Evolutionary conservation across 768 basidiomycete species (phyloP).

Genomic region (Collybia nuda): DNA sequence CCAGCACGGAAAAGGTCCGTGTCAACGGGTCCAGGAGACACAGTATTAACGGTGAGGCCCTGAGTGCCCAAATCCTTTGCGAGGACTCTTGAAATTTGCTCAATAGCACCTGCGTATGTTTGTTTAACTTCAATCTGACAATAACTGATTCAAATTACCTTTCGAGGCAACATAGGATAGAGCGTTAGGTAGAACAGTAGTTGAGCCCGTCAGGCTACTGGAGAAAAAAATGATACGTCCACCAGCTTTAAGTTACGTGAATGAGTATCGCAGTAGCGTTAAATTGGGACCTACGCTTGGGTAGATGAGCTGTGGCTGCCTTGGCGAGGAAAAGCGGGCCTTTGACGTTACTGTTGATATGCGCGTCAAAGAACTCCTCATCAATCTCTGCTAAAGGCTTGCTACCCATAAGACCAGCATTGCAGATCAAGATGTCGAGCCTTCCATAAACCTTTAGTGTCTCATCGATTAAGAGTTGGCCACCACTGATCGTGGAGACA

Average conservation of each 20-base stretch:
- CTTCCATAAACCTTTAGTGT: slow-evolving; percentile 48
- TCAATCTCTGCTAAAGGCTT: slow-evolving; percentile 48
- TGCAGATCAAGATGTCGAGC: slow-evolving; percentile 59
- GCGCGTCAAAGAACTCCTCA: slow-evolving; percentile 50
- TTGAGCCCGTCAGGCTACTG: slow-evolving; percentile 43
- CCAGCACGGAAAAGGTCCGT: slow-evolving; percentile 57
- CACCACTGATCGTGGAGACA: slow-evolving; percentile 46
- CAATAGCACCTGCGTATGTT: slow-evolving; percentile 39
- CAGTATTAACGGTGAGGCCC: slow-evolving; percentile 57
- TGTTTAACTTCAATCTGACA: background rate
- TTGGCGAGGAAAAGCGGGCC: slow-evolving; percentile 57
- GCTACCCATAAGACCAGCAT: slow-evolving; percentile 57
- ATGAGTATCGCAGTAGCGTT: background rate
- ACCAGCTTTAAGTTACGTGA: slow-evolving; percentile 32
- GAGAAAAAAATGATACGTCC: slow-evolving; percentile 61
- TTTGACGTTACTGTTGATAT: slow-evolving; percentile 58
- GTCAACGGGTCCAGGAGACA: slow-evolving; percentile 57
- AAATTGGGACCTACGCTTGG: slow-evolving; percentile 33
- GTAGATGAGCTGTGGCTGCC: slow-evolving; percentile 40
- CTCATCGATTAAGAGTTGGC: slow-evolving; percentile 44
- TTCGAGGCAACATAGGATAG: slow-evolving; percentile 56
- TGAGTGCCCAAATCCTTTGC: slow-evolving; percentile 55
- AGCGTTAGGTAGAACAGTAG: slow-evolving; percentile 42
- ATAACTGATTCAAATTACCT: slow-evolving; percentile 17
- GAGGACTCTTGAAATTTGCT: slow-evolving; percentile 56